A percentile compares a stretch with the other conserved stretches of the same genome.
Evolutionary conservation across 305 asterid genomes (phyloP).

Genomic region (Andrographis paniculata): DNA sequence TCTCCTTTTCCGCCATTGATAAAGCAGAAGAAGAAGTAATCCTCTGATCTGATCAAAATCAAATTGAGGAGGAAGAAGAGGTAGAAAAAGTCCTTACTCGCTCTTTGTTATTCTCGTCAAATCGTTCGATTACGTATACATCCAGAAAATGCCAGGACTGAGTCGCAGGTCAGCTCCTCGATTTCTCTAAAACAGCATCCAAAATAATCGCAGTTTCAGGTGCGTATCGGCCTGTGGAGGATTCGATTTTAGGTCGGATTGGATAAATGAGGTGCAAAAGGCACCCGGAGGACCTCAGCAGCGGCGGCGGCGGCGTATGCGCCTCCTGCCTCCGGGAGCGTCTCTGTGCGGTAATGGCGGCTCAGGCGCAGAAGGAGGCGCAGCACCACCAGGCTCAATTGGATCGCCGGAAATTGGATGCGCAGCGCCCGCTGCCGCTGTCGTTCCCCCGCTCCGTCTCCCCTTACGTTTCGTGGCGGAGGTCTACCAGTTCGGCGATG

Average conservation of each 20-base stretch:
- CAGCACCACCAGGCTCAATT: constrained; percentile 17
- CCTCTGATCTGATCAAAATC: no score
- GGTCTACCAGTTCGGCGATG: constrained; percentile 28
- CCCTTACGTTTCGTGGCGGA: constrained; percentile 67
- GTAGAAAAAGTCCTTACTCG: no score
- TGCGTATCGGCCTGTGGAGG: no score
- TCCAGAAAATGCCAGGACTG: no score
- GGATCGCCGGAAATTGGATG: constrained; percentile 32
- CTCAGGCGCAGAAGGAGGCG: constrained; percentile 33
- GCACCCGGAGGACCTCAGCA: constrained; percentile 46
- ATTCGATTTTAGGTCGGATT: background rate
- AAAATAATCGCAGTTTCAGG: no score
- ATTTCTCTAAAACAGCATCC: no score
- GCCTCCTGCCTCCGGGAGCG: constrained; percentile 88
- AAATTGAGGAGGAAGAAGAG: no score
- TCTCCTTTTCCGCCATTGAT: no score
- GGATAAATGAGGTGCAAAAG: constrained; percentile 65
- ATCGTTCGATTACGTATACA: no score
- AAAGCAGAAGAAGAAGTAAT: no score
- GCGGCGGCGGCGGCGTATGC: constrained; percentile 82
- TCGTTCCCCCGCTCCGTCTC: constrained; percentile 81
- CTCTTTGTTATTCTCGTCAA: no score
- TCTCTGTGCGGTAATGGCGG: constrained; percentile 46
- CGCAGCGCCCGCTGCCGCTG: constrained; percentile 15
- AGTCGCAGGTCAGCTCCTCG: no score